Evolutionary conservation across 495 filamentous ascomycete genomes (phyloP), one percentile per base, ranked within the genome.

Genomic region (Parathielavia hyrcaniae): DNA sequence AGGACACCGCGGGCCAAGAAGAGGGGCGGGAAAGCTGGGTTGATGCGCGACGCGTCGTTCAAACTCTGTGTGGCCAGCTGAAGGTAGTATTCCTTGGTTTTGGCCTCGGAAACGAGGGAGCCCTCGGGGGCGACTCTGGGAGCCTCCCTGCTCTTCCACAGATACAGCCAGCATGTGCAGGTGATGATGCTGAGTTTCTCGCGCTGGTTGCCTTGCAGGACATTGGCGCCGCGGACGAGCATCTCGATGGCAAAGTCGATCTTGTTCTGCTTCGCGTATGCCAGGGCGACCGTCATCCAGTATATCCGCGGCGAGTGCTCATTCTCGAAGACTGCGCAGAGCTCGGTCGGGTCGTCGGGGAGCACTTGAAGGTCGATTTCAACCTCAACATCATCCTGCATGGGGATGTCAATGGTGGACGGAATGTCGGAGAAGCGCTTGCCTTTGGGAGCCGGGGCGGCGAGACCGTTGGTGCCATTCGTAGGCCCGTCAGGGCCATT

Each of bases 211-310:
- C 79, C 76, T 39, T 83, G 80, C 68, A 95, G 81, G 23, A 86
- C 90, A 48, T 80, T 81, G 53, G 92, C 76, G 50, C 91, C 91
- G 62, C 90, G 90, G 43, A 84, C 82, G 55, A 98, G 76, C 63
- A 98, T 93, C 69, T 97, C 91, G 63, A 97, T 91, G 43, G 93
- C 93, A 72, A 90, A 88, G 63, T 96, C 90, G 44, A 91, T 80
- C 72, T 95, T 92, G 39, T 85, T 82, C 71, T 95, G 90, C 73
- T 97, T 97, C 26, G 92, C 91, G 67, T 98, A 97, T n/a, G 92
- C 95, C 36, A 97, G 81, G 34, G 93, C 88, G 60, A 97, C 90
- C 14, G 88, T 90, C 78, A 97, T 90, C 93, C 93, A 98, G 66
- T 90, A 92, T 34, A 84, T 86, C 60, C 90, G 86, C 19, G 86